Conservation (phyloP, 306 rosid species). For the Myrica gale region DNA sequence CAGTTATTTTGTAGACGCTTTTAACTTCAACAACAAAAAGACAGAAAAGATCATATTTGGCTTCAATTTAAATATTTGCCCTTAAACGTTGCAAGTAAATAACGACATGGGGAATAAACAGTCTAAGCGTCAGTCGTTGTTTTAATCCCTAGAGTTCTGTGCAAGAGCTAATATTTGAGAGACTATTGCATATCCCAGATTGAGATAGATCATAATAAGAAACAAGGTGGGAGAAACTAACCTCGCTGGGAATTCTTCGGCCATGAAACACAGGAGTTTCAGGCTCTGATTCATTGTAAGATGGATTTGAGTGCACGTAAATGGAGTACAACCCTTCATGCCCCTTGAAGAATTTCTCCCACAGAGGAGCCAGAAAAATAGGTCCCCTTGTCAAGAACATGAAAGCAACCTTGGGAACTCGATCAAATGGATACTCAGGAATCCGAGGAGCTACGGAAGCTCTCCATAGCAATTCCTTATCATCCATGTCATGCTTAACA, state of each 20-base stretch:
- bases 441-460: slow-evolving; percentile 67
- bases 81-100: not conserved
- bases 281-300: slow-evolving; percentile 56
- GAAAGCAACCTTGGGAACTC: slow-evolving; percentile 79
- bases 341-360: slow-evolving; percentile 83
- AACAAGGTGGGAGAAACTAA: slow-evolving; percentile 33
- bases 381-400: slow-evolving; percentile 79
- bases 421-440: slow-evolving; percentile 45
- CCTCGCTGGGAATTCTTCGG: slow-evolving; percentile 81
- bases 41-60: too few relatives aligned
- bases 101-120: not conserved
- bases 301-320: slow-evolving; percentile 78
- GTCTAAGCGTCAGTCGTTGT: not conserved
- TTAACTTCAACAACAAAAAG: not conserved
- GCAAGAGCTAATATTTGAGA: not conserved
- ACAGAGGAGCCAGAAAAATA: slow-evolving; percentile 66
- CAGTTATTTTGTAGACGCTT: not conserved
- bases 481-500: slow-evolving; percentile 64
- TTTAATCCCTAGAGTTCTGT: not conserved
- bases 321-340: slow-evolving; percentile 63
- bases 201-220: not conserved
- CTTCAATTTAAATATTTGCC: too few relatives aligned
- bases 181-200: not conserved
- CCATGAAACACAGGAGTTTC: slow-evolving; percentile 58
- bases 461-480: slow-evolving; percentile 74